Evolutionary conservation across 768 basidiomycete genomes (phyloP).

Genomic region (Hygrocybe coccinea): DNA sequence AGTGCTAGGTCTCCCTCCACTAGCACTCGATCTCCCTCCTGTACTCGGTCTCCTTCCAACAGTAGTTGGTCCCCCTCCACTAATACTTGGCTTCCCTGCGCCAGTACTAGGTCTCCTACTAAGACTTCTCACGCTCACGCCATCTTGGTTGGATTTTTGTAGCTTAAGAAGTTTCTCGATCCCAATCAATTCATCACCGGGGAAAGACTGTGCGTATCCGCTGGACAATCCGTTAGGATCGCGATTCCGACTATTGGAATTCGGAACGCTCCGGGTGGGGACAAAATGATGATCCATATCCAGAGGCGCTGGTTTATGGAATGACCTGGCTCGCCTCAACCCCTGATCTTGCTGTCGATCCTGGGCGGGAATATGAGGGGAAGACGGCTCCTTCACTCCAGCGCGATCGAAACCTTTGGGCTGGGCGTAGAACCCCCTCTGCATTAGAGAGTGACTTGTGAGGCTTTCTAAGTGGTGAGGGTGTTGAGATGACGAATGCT

Average conservation of each 20-base stretch:
- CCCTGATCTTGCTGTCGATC: constrained; percentile 34
- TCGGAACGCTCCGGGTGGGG: constrained; percentile 37
- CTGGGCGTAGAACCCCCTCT: not conserved
- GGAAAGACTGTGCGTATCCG: not conserved
- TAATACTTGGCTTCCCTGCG: not conserved
- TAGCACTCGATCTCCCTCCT: not conserved
- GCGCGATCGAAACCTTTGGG: not conserved
- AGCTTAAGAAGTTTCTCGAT: not conserved
- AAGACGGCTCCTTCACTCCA: constrained; percentile 1
- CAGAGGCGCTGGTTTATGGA: constrained; percentile 47
- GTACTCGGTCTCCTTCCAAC: not conserved
- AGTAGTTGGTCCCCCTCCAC: not conserved
- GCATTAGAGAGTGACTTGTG: not conserved
- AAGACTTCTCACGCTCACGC: not conserved
- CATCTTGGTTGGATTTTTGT: not conserved
- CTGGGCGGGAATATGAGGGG: constrained; percentile 10
- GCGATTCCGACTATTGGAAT: constrained; percentile 19
- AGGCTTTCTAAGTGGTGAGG: constrained; percentile 17
- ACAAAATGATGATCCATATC: constrained; percentile 24
- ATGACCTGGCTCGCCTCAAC: constrained; percentile 46
- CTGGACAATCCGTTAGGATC: not conserved
- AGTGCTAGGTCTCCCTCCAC: not conserved
- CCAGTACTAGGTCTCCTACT: too few relatives aligned
- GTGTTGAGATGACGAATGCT: constrained; percentile 24
- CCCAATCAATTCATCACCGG: not conserved